Percentiles rank a stretch among this genome's conserved stretches.
Evolutionary conservation across 202 grass and related monocot species (phyloP).

Genomic region (Setaria italica): DNA sequence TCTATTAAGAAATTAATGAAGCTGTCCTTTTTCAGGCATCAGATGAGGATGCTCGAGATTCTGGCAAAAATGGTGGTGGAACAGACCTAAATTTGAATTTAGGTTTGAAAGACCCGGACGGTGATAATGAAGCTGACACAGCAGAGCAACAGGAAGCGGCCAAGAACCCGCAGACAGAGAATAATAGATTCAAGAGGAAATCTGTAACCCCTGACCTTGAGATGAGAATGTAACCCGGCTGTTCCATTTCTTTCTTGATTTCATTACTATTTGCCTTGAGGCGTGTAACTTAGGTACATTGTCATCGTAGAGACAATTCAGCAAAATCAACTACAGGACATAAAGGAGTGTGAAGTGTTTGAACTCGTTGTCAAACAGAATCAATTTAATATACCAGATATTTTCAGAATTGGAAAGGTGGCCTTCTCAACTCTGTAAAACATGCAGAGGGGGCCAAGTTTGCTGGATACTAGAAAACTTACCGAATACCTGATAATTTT

Average conservation of each 20-base stretch:
- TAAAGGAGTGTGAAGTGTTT: background rate
- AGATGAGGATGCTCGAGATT: conserved; percentile 56
- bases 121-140: conserved; percentile 65
- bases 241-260: conserved; percentile 40
- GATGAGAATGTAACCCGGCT: conserved; percentile 61
- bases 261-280: conserved; percentile 40
- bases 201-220: conserved; percentile 64
- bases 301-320: conserved; percentile 18
- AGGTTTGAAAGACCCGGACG: conserved; percentile 71
- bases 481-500: no score
- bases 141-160: conserved; percentile 40
- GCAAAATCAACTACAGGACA: conserved; percentile 42
- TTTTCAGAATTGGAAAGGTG: background rate
- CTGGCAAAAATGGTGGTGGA: conserved; percentile 62
- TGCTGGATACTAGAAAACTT: no score
- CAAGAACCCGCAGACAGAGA: conserved; percentile 39
- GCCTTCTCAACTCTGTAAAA: background rate
- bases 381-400: background rate
- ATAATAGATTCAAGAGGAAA: conserved; percentile 71
- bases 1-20: conserved; percentile 8
- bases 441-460: no score
- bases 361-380: background rate
- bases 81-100: conserved; percentile 93
- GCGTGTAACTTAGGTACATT: conserved; percentile 41
- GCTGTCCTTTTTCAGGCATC: conserved; percentile 69